Base-by-base conservation (phyloP, 129 eudicot species). In the Daucus carota region DNA sequence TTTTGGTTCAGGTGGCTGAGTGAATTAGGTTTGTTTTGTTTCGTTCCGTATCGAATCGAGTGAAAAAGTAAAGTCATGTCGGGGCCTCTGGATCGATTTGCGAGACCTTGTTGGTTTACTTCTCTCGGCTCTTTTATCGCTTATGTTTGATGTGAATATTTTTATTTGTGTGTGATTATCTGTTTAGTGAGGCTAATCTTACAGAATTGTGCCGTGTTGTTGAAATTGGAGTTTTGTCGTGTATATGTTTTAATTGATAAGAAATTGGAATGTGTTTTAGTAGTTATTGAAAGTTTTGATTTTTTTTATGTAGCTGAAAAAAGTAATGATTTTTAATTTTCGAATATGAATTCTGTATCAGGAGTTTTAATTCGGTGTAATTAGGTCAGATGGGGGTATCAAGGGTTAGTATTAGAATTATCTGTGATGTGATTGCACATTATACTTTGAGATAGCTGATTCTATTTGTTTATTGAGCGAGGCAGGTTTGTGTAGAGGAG, bases 1-100 rank as follows among this genome's bases (percentile, higher is more conserved):
- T 75, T 75, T 43, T 45, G 32, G 77, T 63, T 22, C 81, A 78
- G 72, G 28, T 48, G 33, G 6, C 46, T 32, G 63, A 22, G 40
- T 34, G 32, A 48, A 9, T 75, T 36, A 31, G 44, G 65, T 12
- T 46, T 70, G n/a, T n/a, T n/a, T n/a, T n/a, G n/a, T n/a, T n/a
- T n/a, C n/a, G n/a, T 7, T 42, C 18, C 0, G 42, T 2, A 18
- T 46, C 75, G 76, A 52, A 48, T 70, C 63, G 31, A 43, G 59
- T 52, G 80, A 65, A 26, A 14, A 31, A 17, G 14, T 68, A 1
- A 24, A 32, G 80, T 79, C 48, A 93, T 93, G 98, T 93, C 98
- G 24, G 98, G 98, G 78, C 95, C 91, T 20, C 84, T 93, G 22
- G 98, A 93, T 90, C 90, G 96, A 76, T 90, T 93, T 71, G 98